These are phyloP conservation scores for Brassica napus DNA, from an alignment of 345 rosid genomes.

Conservation along the genomic window DNA sequence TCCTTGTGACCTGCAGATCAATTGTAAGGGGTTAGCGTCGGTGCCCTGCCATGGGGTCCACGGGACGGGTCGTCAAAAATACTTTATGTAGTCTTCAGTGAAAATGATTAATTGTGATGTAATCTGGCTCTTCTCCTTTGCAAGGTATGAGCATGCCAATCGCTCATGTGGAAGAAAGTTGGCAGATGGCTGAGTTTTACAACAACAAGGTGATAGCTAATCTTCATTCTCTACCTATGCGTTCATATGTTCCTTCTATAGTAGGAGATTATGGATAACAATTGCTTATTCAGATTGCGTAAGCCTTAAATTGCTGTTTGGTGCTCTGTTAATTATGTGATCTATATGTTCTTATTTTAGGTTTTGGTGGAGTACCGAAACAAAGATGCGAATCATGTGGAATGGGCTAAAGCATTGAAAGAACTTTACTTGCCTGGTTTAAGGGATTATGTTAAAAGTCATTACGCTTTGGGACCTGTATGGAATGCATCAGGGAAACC, in stretches of 20 bases:
- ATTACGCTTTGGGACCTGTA: conserved; percentile 86
- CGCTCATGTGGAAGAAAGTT: conserved; percentile 96
- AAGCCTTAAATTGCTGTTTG: background rate
- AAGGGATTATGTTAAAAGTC: conserved; percentile 82
- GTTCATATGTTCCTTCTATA: too few species aligned
- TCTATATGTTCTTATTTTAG: conserved; percentile 42
- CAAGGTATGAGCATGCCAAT: conserved; percentile 98
- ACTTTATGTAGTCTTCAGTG: background rate
- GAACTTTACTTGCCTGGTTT: conserved; percentile 90
- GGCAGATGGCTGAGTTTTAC: conserved; percentile 99
- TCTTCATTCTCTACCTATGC: too few species aligned
- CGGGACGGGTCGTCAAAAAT: too few species aligned
- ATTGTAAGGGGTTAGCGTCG: too few species aligned
- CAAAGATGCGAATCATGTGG: conserved; percentile 85
- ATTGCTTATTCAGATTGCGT: conserved; percentile 3
- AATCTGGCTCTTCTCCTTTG: background rate
- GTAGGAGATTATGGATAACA: too few species aligned
- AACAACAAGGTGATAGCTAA: conserved; percentile 81
- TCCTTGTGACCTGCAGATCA: too few species aligned
- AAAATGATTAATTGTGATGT: background rate
- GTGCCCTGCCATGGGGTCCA: too few species aligned
- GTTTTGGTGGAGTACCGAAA: conserved; percentile 81
- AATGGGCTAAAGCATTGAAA: conserved; percentile 95
- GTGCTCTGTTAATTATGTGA: background rate
- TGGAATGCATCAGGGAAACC: conserved; percentile 73